Base-by-base conservation (phyloP, 306 rosid species). In the Abrus pulchellus region DNA sequence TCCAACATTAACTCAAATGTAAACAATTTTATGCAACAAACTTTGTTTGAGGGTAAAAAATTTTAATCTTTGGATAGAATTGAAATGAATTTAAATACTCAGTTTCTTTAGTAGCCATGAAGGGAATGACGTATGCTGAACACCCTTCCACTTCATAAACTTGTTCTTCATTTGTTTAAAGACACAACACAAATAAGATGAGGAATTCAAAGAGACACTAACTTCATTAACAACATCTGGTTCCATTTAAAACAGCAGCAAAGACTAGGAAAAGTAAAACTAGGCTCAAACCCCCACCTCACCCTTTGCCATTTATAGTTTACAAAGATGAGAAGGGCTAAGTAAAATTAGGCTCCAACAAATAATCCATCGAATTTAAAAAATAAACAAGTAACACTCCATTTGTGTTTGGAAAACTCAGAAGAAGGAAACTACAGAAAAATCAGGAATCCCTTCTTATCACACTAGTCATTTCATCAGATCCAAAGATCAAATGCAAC, bases 401-500 rank as follows among this genome's bases (percentile, higher is more conserved):
- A 69, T 52, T 79, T 8, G 12, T 75, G 67, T 55, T 54, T 34
- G 27, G 12, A 57, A 73, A 30, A 53, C 55, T 56, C 29, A 44
- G 49, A 81, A 81, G 9, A 44, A 62, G 41, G 36, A 74, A 77
- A 33, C 45, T 28, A 50, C 54, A 79, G 47, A 72, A 64, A 70
- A 40, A 9, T 41, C 5, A 56, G 10, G 13, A 68, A 11, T 4
- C 73, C 70, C 43, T 50, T 59, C 45, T 41, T 3, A 55, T 20
- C 38, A 61, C 13, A 79, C 8, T 27, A 62, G 10, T 27, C 59
- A 74, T 40, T 75, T 66, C 65, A 67, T 56, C 76, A 82, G 74
- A 86, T 83, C 85, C 81, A 66, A 77, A 49, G 50, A 76, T 52
- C 68, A 85, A 83, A 78, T 43, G 65, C 67, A 87, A 50, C 33